phyloP scores from a whole-genome alignment of 805 yeast species.

The Kurtzmaniella cleridarum region DNA sequence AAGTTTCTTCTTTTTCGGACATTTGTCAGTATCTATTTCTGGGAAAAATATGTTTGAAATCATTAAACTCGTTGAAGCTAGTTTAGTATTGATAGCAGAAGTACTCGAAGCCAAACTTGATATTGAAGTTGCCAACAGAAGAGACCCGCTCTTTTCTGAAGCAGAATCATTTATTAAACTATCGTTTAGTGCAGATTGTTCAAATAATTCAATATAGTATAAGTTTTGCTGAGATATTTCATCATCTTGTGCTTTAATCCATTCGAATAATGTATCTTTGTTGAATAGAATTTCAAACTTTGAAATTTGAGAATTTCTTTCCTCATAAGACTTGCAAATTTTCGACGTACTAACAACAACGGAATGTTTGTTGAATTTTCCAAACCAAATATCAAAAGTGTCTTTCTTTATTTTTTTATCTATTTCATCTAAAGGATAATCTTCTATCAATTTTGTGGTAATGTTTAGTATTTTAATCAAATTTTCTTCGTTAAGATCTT shows the following conservation, averaged over 20 bases:
- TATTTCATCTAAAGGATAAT: conserved; percentile 14
- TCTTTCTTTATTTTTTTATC: conserved; percentile 11
- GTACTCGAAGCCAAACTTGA: conserved; percentile 26
- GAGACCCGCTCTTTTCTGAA: conserved; percentile 10
- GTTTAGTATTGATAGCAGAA: conserved; percentile 20
- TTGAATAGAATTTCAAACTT: conserved; percentile 4
- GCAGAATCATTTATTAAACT: conserved; percentile 14
- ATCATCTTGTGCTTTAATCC: conserved; percentile 24
- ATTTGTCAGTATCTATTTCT: conserved; percentile 6
- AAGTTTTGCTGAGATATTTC: conserved; percentile 24
- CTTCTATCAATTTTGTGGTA: conserved; percentile 20
- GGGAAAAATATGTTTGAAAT: conserved; percentile 21
- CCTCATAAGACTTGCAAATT: conserved; percentile 19
- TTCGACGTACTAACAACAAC: conserved; percentile 78
- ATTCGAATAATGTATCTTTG: conserved; percentile 4
- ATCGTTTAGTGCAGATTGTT: conserved; percentile 14
- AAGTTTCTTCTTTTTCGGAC: conserved; percentile 9
- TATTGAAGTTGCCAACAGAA: conserved; percentile 31
- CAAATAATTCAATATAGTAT: conserved; percentile 21
- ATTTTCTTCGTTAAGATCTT: conserved; percentile 20
- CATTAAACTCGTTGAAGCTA: conserved; percentile 23
- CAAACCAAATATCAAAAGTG: conserved; percentile 61
- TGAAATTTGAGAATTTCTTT: conserved; percentile 5
- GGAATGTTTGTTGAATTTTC: conserved; percentile 82
- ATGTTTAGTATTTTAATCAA: conserved; percentile 20